Percentiles rank a stretch among this genome's conserved stretches.
phyloP scores from a whole-genome alignment of 2,329 filamentous ascomycete genomes.

The Neofusicoccum kwambonambiense region DNA sequence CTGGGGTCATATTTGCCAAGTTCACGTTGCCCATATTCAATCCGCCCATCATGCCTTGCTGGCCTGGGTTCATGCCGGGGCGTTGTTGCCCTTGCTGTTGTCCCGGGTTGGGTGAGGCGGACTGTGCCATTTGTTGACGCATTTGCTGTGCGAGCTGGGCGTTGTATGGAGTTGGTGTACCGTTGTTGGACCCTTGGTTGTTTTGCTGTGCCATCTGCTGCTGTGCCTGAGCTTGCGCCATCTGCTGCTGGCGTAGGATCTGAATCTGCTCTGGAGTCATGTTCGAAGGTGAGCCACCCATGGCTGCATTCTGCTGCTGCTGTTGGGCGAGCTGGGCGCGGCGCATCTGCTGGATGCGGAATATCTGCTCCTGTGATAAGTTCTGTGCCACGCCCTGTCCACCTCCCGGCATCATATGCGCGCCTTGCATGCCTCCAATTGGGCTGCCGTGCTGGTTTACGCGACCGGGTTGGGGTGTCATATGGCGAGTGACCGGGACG shows the following conservation, averaged over 20 bases:
- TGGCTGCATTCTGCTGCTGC: constrained; percentile 10
- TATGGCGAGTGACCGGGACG: constrained; percentile 36
- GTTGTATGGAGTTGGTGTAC: constrained; percentile 10
- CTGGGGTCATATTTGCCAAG: constrained; percentile 7
- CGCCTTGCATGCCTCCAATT: constrained; percentile 32
- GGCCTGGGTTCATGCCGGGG: neutral
- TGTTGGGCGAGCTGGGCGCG: constrained; percentile 9
- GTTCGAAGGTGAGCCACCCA: constrained; percentile 24
- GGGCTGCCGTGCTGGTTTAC: constrained; percentile 38
- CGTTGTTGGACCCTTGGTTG: constrained; percentile 8
- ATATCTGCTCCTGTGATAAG: constrained; percentile 11
- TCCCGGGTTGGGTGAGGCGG: neutral
- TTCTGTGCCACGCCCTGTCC: constrained; percentile 26
- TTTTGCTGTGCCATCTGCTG: neutral
- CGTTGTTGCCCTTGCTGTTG: constrained; percentile 13
- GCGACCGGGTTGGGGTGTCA: constrained; percentile 38
- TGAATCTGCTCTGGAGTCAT: constrained; percentile 38
- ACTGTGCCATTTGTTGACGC: constrained; percentile 10
- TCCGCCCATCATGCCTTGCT: constrained; percentile 6
- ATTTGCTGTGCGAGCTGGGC: constrained; percentile 15
- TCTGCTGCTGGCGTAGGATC: neutral
- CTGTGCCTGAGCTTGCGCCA: neutral
- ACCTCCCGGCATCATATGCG: constrained; percentile 38
- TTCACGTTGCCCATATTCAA: constrained; percentile 1
- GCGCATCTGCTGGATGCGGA: constrained; percentile 12